Evolutionary conservation across 148 eudicot genomes (phyloP), one percentile per base, ranked within the genome.

Genomic region (Vaccinium macrocarpon): DNA sequence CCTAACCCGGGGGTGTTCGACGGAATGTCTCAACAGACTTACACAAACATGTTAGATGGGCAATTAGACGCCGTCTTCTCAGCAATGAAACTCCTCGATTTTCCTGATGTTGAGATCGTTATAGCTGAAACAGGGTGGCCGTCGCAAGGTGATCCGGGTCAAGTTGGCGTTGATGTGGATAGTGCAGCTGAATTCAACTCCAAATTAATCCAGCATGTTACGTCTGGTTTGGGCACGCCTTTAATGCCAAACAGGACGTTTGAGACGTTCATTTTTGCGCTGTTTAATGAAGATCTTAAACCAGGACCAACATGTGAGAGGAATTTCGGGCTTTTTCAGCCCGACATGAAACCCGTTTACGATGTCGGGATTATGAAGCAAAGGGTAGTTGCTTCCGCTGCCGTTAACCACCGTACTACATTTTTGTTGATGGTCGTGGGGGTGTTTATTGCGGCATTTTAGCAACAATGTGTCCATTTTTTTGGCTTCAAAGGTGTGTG

Each of bases 121-220:
- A 87, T 94, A 46, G 97, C 90, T 6, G 97, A 94, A 64, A 94
- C 95, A 0, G 97, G 97, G 2, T 94, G 97, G 97, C 95, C 97
- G 0, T 91, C 94, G 0, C 80, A 50, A 23, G 95, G 94, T 2
- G 92, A 92, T 35, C 85, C 88, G 3, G 89, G 86, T 8, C 90
- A 89, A 25, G 73, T 75, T 16, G 94, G 91, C 15, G 91, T 90
- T 4, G 93, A 92, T 77, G 86, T 83, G 1, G 90, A 61, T 25
- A 88, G 62, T n/a, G 98, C 98, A 0, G 91, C 94, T 2, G 88
- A 90, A 18, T 94, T 90, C 85, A 94, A 91, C 53, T 82, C 84
- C 3, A 86, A 86, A 2, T 53, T 92, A 11, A 82, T 92, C 3
- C 86, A 88, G 25, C 94, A 89, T 27, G 93, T 92, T 9, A 83